Conservation (phyloP, 176 grass and related monocot species). For the Thinopyrum elongatum region DNA sequence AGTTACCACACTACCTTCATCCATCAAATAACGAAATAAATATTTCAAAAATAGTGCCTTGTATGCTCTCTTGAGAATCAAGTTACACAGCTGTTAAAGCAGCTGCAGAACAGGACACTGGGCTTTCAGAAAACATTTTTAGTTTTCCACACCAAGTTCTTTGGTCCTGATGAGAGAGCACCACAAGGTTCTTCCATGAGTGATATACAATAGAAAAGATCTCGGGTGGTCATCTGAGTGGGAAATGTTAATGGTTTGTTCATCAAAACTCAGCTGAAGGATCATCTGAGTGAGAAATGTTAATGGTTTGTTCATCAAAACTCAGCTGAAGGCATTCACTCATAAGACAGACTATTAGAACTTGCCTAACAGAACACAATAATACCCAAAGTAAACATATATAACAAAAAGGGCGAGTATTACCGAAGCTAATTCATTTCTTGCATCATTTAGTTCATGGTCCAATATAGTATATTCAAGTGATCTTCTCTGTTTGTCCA, state of each 20-base stretch:
- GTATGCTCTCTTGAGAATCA: background rate
- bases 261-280: background rate
- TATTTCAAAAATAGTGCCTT: background rate
- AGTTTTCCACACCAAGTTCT: background rate
- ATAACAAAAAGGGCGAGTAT: conserved; percentile 18
- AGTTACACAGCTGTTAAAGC: background rate
- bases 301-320: conserved; percentile 23
- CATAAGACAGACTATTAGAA: background rate
- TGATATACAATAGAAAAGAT: background rate
- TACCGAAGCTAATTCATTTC: conserved; percentile 74
- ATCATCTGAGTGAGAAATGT: background rate
- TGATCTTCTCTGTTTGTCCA: conserved; percentile 92
- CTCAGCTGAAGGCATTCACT: background rate
- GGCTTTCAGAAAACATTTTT: background rate
- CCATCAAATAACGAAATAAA: background rate
- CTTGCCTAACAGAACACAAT: background rate
- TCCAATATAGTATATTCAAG: conserved; percentile 96
- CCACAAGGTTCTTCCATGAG: conserved; percentile 4
- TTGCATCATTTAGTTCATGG: conserved; percentile 89
- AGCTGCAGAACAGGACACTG: background rate
- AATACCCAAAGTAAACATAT: background rate
- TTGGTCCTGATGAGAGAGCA: background rate
- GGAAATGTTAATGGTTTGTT: conserved; percentile 20
- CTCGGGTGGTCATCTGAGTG: background rate
- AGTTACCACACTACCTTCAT: background rate